phyloP scores from a whole-genome alignment of 768 basidiomycete genomes.

The Neoboletus magnificus region DNA sequence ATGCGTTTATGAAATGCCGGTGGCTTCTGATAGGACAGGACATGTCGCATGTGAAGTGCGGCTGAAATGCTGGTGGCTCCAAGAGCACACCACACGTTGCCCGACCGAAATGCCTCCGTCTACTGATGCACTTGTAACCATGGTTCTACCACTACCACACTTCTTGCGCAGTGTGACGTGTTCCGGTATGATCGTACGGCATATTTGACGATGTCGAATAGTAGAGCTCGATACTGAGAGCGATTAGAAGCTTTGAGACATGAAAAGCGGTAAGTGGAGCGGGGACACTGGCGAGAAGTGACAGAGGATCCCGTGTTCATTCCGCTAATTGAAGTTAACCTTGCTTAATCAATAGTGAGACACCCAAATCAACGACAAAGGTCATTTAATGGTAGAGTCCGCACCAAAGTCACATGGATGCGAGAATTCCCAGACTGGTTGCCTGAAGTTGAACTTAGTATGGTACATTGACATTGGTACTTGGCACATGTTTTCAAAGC shows the following conservation, averaged over 20 bases:
- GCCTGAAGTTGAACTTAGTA: too few species aligned
- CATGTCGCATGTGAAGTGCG: neutral
- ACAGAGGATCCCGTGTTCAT: neutral
- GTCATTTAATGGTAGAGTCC: too few species aligned
- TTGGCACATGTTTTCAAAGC: too few species aligned
- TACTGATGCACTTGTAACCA: conserved; percentile 39
- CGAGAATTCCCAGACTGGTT: too few species aligned
- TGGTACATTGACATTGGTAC: too few species aligned
- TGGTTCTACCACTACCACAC: neutral
- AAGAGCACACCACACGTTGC: neutral
- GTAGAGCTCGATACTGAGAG: neutral
- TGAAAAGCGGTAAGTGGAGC: neutral
- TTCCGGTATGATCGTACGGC: neutral
- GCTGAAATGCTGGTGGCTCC: conserved; percentile 26
- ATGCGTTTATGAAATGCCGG: conserved; percentile 24
- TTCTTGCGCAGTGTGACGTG: neutral
- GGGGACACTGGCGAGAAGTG: too few species aligned
- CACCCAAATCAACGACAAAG: neutral
- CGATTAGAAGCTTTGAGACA: neutral
- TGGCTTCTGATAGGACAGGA: neutral
- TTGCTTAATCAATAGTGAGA: neutral
- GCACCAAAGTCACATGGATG: too few species aligned
- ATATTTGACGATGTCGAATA: neutral
- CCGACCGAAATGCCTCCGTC: conserved; percentile 29
- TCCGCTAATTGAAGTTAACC: too few species aligned